These are phyloP conservation scores for Cercophora sp. DNA, from an alignment of 495 filamentous ascomycete genomes.

Conservation along the genomic window DNA sequence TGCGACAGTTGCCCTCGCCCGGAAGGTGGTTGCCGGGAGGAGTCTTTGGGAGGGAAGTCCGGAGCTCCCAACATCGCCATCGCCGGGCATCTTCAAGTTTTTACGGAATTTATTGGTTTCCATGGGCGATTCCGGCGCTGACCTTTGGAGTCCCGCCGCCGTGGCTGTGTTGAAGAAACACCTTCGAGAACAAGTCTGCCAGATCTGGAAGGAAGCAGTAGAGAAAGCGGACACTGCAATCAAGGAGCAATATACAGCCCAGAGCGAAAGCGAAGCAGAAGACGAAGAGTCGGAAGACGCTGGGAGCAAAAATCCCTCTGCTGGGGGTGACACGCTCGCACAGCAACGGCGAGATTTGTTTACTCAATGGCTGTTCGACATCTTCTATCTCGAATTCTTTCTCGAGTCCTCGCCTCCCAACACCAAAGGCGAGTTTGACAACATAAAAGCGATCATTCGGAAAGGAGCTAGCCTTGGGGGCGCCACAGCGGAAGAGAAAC, in stretches of 20 bases:
- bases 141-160: constrained; percentile 78
- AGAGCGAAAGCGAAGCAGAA: constrained; percentile 7
- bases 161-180: constrained; percentile 57
- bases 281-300: too few species aligned
- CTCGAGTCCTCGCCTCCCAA: constrained; percentile 20
- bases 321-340: constrained; percentile 11
- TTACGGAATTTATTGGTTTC: constrained; percentile 57
- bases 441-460: constrained; percentile 43
- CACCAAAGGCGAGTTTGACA: constrained; percentile 21
- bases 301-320: constrained; percentile 33
- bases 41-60: constrained; percentile 77
- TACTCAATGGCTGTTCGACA: constrained; percentile 77
- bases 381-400: constrained; percentile 58
- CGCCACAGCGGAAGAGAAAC: constrained; percentile 42
- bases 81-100: constrained; percentile 70
- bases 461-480: too few species aligned
- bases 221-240: constrained; percentile 12
- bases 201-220: constrained; percentile 38
- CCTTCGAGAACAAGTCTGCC: constrained; percentile 44
- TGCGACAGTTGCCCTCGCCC: constrained; percentile 28
- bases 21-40: constrained; percentile 45
- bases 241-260: neutral
- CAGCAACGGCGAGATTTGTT: constrained; percentile 49
- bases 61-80: constrained; percentile 74
- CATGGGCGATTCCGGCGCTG: constrained; percentile 68